Conservation (phyloP, 441 rosid species). For the Eutrema salsugineum region DNA sequence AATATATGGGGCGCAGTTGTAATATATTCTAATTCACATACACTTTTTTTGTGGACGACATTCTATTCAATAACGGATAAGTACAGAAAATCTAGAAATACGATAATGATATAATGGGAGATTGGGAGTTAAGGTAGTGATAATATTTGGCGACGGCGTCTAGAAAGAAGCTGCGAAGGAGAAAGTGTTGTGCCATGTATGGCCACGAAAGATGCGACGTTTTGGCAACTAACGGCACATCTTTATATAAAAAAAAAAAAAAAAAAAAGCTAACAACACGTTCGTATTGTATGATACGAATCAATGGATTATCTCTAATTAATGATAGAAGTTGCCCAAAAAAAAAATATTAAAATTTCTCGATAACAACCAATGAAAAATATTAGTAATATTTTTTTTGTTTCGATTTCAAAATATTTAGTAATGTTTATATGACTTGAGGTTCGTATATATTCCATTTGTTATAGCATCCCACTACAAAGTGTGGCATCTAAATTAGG, state of each 20-base stretch:
- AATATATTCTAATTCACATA: too few relatives aligned
- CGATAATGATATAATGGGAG: too few relatives aligned
- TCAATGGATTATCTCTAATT: too few relatives aligned
- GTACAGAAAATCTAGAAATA: too few relatives aligned
- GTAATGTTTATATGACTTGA: neutral
- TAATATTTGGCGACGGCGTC: neutral
- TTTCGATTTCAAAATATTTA: neutral
- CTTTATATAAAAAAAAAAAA: too few relatives aligned
- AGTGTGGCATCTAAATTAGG: neutral
- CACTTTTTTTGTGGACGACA: too few relatives aligned
- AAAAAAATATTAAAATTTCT: neutral
- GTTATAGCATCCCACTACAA: neutral
- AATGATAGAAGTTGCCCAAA: neutral
- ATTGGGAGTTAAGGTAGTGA: neutral
- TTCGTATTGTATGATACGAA: too few relatives aligned
- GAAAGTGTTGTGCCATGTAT: neutral
- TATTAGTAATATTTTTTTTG: neutral
- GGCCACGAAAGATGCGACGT: slow-evolving; percentile 11
- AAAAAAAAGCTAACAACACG: too few relatives aligned
- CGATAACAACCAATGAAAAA: neutral
- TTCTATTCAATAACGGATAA: too few relatives aligned
- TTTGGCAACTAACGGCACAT: neutral
- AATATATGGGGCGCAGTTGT: neutral
- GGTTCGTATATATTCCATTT: neutral
- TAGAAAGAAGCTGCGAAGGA: neutral